Evolutionary conservation across 2,329 filamentous ascomycete species (phyloP).

Genomic region (Trichoderma sp.): DNA sequence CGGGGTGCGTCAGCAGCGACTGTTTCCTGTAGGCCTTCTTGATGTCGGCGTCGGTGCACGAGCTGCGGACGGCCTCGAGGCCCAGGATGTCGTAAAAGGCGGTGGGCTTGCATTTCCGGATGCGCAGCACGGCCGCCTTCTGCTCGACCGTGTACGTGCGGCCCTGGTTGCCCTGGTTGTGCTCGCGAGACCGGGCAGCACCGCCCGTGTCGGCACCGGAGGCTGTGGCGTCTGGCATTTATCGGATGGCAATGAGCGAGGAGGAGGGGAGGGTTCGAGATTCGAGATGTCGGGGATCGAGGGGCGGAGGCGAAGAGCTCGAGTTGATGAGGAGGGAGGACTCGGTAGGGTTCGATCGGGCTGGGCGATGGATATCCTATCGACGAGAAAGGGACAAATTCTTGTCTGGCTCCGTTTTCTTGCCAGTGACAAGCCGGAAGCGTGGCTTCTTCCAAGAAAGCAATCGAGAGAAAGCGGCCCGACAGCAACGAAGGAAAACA

Average conservation of each 20-base stretch:
- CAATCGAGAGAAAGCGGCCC: neutral
- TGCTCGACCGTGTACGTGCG: conserved; percentile 86
- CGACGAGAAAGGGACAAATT: neutral
- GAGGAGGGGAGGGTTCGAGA: too few relatives aligned
- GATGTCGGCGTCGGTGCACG: conserved; percentile 79
- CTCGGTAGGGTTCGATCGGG: neutral
- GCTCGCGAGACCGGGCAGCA: conserved; percentile 58
- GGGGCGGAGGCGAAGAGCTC: neutral
- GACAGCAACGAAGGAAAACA: neutral
- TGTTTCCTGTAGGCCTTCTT: conserved; percentile 98
- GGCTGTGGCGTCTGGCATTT: conserved; percentile 53
- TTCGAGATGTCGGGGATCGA: neutral
- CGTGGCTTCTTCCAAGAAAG: conserved; percentile 26
- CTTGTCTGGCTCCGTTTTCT: neutral
- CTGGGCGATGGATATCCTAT: neutral
- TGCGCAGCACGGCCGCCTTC: conserved; percentile 85
- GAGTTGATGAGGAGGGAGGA: neutral
- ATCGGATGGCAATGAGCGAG: conserved; percentile 8
- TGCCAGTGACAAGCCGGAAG: conserved; percentile 18
- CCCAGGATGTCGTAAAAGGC: conserved; percentile 95
- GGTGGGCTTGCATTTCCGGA: conserved; percentile 79
- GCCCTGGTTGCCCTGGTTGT: conserved; percentile 75
- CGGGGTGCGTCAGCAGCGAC: conserved; percentile 91
- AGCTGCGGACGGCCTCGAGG: conserved; percentile 63
- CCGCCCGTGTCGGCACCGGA: conserved; percentile 57